phyloP scores from a whole-genome alignment of 148 eudicot genomes.

The Arctostaphylos glauca region DNA sequence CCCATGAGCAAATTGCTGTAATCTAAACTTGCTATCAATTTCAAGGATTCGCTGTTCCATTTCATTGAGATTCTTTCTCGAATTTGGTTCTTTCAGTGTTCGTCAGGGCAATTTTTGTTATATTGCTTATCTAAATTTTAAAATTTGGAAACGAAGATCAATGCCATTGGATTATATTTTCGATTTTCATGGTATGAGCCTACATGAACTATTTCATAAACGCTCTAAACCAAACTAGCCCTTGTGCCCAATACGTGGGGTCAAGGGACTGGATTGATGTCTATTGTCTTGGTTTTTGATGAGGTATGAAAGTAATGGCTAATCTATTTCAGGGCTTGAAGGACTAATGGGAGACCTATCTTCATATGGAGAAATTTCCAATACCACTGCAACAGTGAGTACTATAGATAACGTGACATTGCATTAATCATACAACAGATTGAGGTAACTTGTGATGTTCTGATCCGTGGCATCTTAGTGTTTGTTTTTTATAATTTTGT shows the following conservation, averaged over 20 bases:
- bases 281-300: background rate
- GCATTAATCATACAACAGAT: background rate
- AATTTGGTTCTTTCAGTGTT: conserved; percentile 12
- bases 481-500: background rate
- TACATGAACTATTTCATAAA: too few relatives aligned
- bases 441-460: conserved; percentile 9
- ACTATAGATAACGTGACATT: background rate
- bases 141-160: too few relatives aligned
- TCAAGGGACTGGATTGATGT: background rate
- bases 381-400: conserved; percentile 16
- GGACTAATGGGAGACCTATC: conserved; percentile 11
- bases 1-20: background rate
- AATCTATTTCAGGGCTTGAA: conserved; percentile 17
- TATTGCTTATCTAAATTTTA: too few relatives aligned
- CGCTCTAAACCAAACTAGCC: background rate
- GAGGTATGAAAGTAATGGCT: background rate
- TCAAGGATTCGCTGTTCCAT: background rate
- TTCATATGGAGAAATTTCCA: background rate
- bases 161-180: too few relatives aligned
- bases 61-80: background rate
- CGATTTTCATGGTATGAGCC: too few relatives aligned
- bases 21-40: background rate
- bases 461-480: background rate
- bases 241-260: background rate
- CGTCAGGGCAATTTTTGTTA: background rate